Conservation (phyloP, 2,329 filamentous ascomycete genomes). For the Cladosporium velox region DNA sequence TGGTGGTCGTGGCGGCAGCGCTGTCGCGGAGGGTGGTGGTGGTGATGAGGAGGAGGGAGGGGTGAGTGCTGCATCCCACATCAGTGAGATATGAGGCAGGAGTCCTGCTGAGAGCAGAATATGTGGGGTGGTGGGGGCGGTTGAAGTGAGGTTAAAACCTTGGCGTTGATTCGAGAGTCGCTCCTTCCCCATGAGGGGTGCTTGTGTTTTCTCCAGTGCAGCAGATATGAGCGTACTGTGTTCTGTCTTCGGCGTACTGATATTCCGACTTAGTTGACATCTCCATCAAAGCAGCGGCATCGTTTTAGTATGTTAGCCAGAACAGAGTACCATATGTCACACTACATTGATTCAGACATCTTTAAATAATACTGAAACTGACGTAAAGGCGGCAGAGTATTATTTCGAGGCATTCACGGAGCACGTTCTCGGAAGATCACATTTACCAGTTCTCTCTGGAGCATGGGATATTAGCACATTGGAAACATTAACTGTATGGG, state of each 20-base stretch:
- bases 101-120: neutral
- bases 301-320: neutral
- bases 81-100: neutral
- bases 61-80: neutral
- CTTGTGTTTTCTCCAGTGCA: neutral
- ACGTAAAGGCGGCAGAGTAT: neutral
- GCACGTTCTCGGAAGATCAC: neutral
- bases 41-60: neutral
- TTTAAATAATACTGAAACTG: neutral
- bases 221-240: neutral
- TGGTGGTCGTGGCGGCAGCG: slow-evolving; percentile 8
- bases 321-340: neutral
- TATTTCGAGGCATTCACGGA: neutral
- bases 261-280: neutral
- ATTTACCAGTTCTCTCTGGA: neutral
- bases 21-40: neutral
- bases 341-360: neutral
- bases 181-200: neutral
- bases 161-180: neutral
- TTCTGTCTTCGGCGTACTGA: neutral
- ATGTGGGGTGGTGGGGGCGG: neutral
- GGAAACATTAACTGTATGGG: neutral
- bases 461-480: neutral
- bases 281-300: neutral
- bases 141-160: slow-evolving; percentile 9